Conservation (phyloP, 352 stramenopile genomes). For the Pythium aristosporum region DNA sequence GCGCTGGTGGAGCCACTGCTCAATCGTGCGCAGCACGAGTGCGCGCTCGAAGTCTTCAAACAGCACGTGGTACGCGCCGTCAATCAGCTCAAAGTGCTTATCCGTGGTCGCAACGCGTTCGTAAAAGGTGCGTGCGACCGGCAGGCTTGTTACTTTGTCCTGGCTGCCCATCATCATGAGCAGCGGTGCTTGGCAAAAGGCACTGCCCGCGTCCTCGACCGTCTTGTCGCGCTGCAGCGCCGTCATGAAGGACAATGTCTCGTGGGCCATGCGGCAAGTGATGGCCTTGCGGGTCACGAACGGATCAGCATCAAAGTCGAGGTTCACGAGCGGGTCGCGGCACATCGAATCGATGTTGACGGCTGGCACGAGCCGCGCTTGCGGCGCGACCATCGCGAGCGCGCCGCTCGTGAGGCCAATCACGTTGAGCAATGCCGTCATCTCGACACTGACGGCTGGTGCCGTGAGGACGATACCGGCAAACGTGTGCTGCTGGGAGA, state of each 20-base stretch:
- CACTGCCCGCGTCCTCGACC: constrained; percentile 14
- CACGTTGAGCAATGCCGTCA: constrained; percentile 16
- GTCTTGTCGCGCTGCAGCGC: constrained; percentile 13
- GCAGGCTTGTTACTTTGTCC: constrained; percentile 30
- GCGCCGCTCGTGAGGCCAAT: constrained; percentile 1
- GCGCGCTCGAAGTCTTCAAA: constrained; percentile 66
- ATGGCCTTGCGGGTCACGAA: constrained; percentile 14
- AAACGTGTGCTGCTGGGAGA: constrained; percentile 18
- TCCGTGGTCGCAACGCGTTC: constrained; percentile 38
- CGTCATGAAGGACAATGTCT: constrained; percentile 21
- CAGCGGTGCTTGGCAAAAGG: constrained; percentile 17
- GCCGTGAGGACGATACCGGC: constrained; percentile 8
- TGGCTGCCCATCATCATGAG: constrained; percentile 24
- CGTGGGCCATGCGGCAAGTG: constrained; percentile 21
- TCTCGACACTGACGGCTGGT: constrained; percentile 24
- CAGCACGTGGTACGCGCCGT: constrained; percentile 50
- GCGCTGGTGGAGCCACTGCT: constrained; percentile 43
- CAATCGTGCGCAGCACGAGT: constrained; percentile 39
- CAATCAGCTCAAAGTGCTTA: constrained; percentile 62
- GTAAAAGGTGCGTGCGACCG: constrained; percentile 47
- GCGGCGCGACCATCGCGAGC: constrained; percentile 13
- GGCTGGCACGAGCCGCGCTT: constrained; percentile 18
- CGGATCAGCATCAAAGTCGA: constrained; percentile 23
- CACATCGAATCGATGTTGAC: constrained; percentile 23
- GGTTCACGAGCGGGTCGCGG: constrained; percentile 13